Percentiles rank a stretch among this genome's conserved stretches.
Evolutionary conservation across 257 asterid species (phyloP).

Genomic region (Primulina huaijiensis): DNA sequence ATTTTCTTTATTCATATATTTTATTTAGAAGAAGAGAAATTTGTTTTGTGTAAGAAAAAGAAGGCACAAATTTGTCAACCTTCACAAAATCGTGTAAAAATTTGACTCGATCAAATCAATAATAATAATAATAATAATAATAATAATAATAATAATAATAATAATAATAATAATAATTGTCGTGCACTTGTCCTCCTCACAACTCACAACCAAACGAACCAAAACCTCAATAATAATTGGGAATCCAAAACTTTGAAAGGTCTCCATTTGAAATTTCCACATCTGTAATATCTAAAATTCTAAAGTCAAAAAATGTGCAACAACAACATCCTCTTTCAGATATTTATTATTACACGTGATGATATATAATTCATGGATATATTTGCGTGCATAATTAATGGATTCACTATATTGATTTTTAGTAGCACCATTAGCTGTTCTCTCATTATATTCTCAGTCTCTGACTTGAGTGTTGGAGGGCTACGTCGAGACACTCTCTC

Average conservation of each 20-base stretch:
- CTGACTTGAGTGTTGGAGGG: too few relatives aligned
- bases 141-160: too few relatives aligned
- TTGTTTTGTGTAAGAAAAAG: background rate
- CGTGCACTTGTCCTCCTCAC: conserved; percentile 29
- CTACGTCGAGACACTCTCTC: too few relatives aligned
- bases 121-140: background rate
- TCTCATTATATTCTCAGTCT: too few relatives aligned
- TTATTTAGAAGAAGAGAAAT: background rate
- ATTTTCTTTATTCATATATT: too few relatives aligned
- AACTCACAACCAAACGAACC: background rate
- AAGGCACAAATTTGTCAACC: conserved; percentile 20
- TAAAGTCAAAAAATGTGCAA: background rate
- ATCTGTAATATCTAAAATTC: background rate
- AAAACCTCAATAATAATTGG: background rate
- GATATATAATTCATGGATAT: too few relatives aligned
- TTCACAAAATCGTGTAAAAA: background rate
- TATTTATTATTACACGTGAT: too few relatives aligned
- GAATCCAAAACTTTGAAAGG: background rate
- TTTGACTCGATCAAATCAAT: background rate
- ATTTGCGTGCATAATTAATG: too few relatives aligned
- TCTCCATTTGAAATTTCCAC: background rate
- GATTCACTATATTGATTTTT: too few relatives aligned
- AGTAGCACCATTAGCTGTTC: too few relatives aligned
- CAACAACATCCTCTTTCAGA: too few relatives aligned
- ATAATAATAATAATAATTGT: background rate